phyloP scores from a whole-genome alignment of 1,139 yeast species.

The Candida sp. region DNA sequence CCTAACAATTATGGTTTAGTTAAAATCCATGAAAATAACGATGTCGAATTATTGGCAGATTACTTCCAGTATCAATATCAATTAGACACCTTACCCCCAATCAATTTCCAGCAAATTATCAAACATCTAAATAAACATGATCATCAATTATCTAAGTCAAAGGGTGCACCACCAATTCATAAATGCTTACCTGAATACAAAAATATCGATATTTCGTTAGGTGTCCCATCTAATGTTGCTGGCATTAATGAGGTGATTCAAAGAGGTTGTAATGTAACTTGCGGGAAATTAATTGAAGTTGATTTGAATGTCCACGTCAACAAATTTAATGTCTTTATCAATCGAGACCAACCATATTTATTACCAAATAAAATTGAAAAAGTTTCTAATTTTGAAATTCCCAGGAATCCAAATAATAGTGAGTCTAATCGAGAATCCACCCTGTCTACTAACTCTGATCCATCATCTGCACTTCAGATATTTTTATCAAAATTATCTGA shows the following conservation, averaged over 20 bases:
- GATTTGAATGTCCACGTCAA: constrained; percentile 34
- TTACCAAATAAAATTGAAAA: not conserved
- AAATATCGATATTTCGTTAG: constrained; percentile 48
- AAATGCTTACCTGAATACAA: constrained; percentile 45
- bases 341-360: constrained; percentile 1
- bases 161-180: constrained; percentile 18
- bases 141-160: constrained; percentile 21
- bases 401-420: not conserved
- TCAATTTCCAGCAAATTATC: constrained; percentile 22
- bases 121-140: constrained; percentile 44
- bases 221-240: constrained; percentile 48
- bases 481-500: not conserved
- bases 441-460: not conserved
- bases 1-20: constrained; percentile 88
- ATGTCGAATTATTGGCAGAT: constrained; percentile 52
- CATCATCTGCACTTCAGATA: not conserved
- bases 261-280: constrained; percentile 40
- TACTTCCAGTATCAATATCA: constrained; percentile 49
- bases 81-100: constrained; percentile 29
- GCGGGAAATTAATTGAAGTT: constrained; percentile 48
- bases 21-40: constrained; percentile 52
- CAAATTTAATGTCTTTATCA: constrained; percentile 29
- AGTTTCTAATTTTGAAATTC: not conserved
- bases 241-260: constrained; percentile 32
- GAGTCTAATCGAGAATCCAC: not conserved